These are phyloP conservation scores for Crithidia bombi DNA, from an alignment of 208 protist species.

Conservation along the genomic window DNA sequence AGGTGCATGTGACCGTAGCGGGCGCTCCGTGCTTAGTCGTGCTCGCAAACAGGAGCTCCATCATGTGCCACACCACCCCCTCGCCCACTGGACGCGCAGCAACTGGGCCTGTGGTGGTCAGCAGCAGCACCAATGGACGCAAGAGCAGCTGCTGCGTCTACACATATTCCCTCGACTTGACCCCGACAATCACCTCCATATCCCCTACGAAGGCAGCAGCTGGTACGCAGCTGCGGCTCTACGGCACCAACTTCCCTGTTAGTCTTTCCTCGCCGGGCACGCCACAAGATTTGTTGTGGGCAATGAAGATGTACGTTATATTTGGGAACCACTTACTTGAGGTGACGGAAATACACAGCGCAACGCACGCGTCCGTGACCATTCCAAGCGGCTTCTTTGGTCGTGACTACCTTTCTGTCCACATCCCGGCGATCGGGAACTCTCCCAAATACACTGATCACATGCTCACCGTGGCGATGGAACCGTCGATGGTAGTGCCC, in stretches of 20 bases:
- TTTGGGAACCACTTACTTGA: constrained; percentile 15
- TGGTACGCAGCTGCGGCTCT: constrained; percentile 24
- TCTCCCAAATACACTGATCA: constrained; percentile 9
- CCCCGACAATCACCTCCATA: constrained; percentile 36
- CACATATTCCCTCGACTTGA: constrained; percentile 36
- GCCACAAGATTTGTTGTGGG: too few relatives aligned
- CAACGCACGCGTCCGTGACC: constrained; percentile 17
- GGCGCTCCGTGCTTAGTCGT: constrained; percentile 34
- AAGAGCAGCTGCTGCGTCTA: constrained; percentile 38
- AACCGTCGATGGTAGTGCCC: constrained; percentile 34
- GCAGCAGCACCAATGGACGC: constrained; percentile 28
- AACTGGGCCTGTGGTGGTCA: constrained; percentile 26
- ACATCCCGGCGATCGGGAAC: constrained; percentile 25
- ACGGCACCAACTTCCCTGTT: constrained; percentile 12
- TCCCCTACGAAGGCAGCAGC: constrained; percentile 26
- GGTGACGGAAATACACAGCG: constrained; percentile 18
- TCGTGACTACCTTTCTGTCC: constrained; percentile 25
- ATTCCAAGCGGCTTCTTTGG: constrained; percentile 31
- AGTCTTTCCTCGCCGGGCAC: background rate
- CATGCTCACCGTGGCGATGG: constrained; percentile 34
- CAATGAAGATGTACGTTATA: constrained; percentile 1
- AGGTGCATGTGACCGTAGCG: constrained; percentile 36
- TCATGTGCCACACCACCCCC: constrained; percentile 36
- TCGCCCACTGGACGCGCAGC: background rate
- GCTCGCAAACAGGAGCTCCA: constrained; percentile 1